These are phyloP conservation scores for Trichophyton schoenleinii DNA, from an alignment of 2,329 filamentous ascomycete genomes.

Conservation along the genomic window DNA sequence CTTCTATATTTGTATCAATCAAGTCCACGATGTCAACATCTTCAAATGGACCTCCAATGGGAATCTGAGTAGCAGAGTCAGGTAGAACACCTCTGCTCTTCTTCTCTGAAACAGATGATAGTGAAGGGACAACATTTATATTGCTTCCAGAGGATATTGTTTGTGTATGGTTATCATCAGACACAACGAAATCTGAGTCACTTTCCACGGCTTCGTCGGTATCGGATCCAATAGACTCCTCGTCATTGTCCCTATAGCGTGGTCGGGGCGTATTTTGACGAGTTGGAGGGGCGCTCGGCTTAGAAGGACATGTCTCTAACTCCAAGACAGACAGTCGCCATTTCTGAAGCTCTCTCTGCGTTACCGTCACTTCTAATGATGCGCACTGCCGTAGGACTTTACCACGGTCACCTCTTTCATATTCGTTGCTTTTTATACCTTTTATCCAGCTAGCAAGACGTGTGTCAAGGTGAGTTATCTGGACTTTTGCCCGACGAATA, in stretches of 20 bases:
- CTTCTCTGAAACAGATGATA: not conserved
- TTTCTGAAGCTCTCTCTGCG: slow-evolving; percentile 38
- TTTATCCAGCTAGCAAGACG: slow-evolving; percentile 46
- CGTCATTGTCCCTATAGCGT: slow-evolving; percentile 16
- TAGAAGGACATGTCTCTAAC: slow-evolving; percentile 21
- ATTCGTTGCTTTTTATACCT: slow-evolving; percentile 42
- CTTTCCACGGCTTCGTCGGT: slow-evolving; percentile 16
- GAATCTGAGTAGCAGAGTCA: not conserved
- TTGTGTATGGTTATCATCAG: slow-evolving; percentile 11
- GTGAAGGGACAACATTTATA: not conserved
- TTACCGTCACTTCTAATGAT: slow-evolving; percentile 52
- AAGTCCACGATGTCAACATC: slow-evolving; percentile 23
- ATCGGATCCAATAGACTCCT: slow-evolving; percentile 25
- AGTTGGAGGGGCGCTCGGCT: slow-evolving; percentile 8
- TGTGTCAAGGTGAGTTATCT: slow-evolving; percentile 33
- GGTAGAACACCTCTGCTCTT: not conserved
- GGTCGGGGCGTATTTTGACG: slow-evolving; percentile 5
- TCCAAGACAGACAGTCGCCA: slow-evolving; percentile 37
- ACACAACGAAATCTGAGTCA: slow-evolving; percentile 23
- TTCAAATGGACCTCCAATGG: not conserved
- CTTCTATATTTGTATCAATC: slow-evolving; percentile 17
- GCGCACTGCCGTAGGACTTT: slow-evolving; percentile 46
- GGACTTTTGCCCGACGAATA: slow-evolving; percentile 34
- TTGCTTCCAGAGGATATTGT: not conserved
- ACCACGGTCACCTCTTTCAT: slow-evolving; percentile 33